These are phyloP conservation scores for Aspergillus latus DNA, from an alignment of 2,329 filamentous ascomycete genomes.

Conservation along the genomic window DNA sequence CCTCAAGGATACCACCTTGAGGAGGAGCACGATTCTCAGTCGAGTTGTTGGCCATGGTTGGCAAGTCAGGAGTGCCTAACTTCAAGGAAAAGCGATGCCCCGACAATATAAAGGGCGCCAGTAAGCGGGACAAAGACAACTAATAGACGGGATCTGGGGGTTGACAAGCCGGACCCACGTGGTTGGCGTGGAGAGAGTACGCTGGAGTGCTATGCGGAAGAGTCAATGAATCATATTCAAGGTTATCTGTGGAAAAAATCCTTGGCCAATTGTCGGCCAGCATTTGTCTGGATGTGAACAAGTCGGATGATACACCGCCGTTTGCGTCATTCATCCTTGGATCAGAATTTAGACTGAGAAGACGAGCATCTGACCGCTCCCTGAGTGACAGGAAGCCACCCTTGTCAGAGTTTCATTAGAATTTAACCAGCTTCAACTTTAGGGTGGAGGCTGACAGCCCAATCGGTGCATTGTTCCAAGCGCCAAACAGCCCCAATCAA, in stretches of 20 bases:
- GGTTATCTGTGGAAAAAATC: neutral
- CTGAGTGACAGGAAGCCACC: neutral
- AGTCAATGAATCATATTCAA: slow-evolving; percentile 3
- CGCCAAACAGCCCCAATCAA: neutral
- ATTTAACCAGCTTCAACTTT: neutral
- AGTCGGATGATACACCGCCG: slow-evolving; percentile 13
- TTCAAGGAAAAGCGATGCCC: neutral
- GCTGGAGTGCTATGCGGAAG: neutral
- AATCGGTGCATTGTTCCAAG: neutral
- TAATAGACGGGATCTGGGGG: neutral
- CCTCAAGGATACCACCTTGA: slow-evolving; percentile 71
- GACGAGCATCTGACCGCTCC: slow-evolving; percentile 7
- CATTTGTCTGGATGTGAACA: neutral
- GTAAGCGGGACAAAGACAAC: neutral
- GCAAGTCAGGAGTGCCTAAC: neutral
- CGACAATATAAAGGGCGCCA: neutral
- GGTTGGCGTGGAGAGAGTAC: slow-evolving; percentile 2
- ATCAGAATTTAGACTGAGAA: neutral
- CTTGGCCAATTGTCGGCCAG: neutral
- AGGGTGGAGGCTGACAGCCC: slow-evolving; percentile 4
- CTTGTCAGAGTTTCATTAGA: neutral
- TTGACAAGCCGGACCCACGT: slow-evolving; percentile 6
- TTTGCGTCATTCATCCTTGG: slow-evolving; percentile 10
- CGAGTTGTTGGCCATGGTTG: slow-evolving; percentile 25
- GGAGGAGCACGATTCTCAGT: slow-evolving; percentile 34